A percentile compares a stretch with the other conserved stretches of the same genome.
These are phyloP conservation scores for Tuber brumale DNA, from an alignment of 495 filamentous ascomycete species.

Conservation along the genomic window DNA sequence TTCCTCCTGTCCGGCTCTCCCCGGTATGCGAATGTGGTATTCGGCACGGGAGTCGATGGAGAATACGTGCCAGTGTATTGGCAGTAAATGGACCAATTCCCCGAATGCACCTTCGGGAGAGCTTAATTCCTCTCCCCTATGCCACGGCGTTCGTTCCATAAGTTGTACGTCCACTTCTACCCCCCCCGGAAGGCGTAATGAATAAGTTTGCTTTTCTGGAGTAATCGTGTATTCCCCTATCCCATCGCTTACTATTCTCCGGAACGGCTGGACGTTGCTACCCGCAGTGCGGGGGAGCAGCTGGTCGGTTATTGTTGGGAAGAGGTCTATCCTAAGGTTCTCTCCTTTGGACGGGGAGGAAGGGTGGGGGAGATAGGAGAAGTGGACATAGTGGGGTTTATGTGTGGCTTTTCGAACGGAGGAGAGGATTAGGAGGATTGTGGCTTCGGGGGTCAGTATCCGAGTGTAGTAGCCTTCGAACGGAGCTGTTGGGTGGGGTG, in stretches of 20 bases:
- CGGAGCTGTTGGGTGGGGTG: slow-evolving; percentile 42
- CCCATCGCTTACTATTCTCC: slow-evolving; percentile 6
- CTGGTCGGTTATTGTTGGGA: slow-evolving; percentile 29
- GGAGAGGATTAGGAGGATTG: slow-evolving; percentile 40
- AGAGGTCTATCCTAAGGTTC: slow-evolving; percentile 19
- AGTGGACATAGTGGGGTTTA: slow-evolving; percentile 46
- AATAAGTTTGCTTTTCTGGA: slow-evolving; percentile 26
- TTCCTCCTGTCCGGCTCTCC: slow-evolving; percentile 7
- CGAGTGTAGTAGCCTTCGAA: slow-evolving; percentile 51
- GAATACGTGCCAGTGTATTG: slow-evolving; percentile 50
- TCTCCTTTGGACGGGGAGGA: background rate
- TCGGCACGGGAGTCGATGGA: slow-evolving; percentile 43
- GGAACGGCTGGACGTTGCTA: slow-evolving; percentile 28
- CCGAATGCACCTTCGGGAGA: slow-evolving; percentile 40
- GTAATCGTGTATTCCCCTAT: slow-evolving; percentile 15
- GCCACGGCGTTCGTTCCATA: slow-evolving; percentile 42
- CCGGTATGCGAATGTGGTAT: slow-evolving; percentile 29
- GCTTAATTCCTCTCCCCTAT: slow-evolving; percentile 15
- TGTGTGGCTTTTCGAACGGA: slow-evolving; percentile 41
- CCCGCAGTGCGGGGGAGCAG: background rate
- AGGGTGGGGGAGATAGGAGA: slow-evolving; percentile 45
- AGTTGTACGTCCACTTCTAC: slow-evolving; percentile 43
- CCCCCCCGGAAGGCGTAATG: slow-evolving; percentile 22
- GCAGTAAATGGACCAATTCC: slow-evolving; percentile 44
- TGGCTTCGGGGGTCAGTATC: slow-evolving; percentile 44